Base-by-base conservation (phyloP, 768 basidiomycete genomes). In the Chalciporus piperatus region DNA sequence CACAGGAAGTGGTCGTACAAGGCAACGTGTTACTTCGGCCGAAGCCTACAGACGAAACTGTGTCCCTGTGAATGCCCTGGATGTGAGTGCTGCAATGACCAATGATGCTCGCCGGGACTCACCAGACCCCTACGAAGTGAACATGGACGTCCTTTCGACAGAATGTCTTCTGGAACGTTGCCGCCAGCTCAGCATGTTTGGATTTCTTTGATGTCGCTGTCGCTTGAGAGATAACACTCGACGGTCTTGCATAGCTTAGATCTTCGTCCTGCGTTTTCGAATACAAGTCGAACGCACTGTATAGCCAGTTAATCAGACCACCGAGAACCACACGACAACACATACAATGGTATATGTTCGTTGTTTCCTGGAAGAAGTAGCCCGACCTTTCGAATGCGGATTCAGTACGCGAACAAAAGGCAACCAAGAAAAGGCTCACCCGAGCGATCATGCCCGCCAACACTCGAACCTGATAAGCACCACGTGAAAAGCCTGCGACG, bases 121-220 rank as follows among this genome's bases (percentile, higher is more conserved):
- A 76, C 77, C 76, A 78, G 19, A 66, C 72, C 5, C 76, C 76
- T 6, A 77, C 61, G 45, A 78, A 78, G 57, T 78, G 74, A 3
- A 76, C 68, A 20, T 59, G 62, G 33, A 75, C 70, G 10, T 67
- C 22, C 27, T 32, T 49, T 43, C 63, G 56, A 37, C 72, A 73
- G 44, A 75, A 75, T 3, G 73, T 68, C 23, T 57, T 50, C 37
- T 67, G 72, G 56, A 76, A 76, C 12, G 51, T 52, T 32, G 50
- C 44, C 14, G 62, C 47, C 19, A 71, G 42, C 38, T 51, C 55
- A 45, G 68, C 47, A 51, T 65, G 42, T 23, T 57, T n/a, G 4
- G 47, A 46, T 11, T 38, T 55, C 48, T 58, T 58, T 45, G 53
- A 42, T 17, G 56, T 47, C 28, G 49, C 28, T 44, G 41, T 58